These are phyloP conservation scores for Sungouiella thailandica DNA, from an alignment of 805 yeast genomes.

Conservation along the genomic window DNA sequence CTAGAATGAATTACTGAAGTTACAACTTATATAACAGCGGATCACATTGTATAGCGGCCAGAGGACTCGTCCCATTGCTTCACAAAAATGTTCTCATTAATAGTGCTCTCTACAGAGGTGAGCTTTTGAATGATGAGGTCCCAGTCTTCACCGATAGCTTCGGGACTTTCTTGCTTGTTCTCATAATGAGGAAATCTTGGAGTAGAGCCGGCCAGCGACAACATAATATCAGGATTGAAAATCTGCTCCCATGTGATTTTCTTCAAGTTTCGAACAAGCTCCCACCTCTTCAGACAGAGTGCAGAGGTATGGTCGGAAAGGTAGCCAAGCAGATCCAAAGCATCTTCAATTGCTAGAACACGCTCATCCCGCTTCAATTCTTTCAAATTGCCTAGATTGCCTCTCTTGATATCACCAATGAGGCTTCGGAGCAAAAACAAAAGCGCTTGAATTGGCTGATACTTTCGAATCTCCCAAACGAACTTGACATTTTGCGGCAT, in stretches of 20 bases:
- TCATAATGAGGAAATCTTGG: neutral
- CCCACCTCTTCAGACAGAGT: neutral
- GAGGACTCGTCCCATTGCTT: neutral
- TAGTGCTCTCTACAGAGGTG: neutral
- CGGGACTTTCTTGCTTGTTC: neutral
- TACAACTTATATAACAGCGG: no score
- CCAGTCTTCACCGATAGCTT: neutral
- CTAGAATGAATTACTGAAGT: no score
- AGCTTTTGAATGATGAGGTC: neutral
- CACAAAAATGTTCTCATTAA: neutral
- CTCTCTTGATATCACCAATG: conserved; percentile 2
- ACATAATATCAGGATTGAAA: neutral
- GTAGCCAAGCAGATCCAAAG: neutral
- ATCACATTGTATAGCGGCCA: neutral
- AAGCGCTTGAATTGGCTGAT: conserved; percentile 11
- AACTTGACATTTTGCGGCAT: neutral
- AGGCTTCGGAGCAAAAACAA: conserved; percentile 5
- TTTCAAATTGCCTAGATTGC: neutral
- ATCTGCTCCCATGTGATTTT: neutral
- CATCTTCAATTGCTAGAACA: neutral
- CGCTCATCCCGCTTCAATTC: neutral
- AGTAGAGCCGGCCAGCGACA: neutral
- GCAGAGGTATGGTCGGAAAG: neutral
- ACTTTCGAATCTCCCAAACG: conserved; percentile 4
- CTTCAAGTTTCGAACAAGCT: neutral